A percentile compares a stretch with the other conserved stretches of the same genome.
Conservation (phyloP, 2,329 filamentous ascomycete genomes). For the Calonectria multiphialidica region DNA sequence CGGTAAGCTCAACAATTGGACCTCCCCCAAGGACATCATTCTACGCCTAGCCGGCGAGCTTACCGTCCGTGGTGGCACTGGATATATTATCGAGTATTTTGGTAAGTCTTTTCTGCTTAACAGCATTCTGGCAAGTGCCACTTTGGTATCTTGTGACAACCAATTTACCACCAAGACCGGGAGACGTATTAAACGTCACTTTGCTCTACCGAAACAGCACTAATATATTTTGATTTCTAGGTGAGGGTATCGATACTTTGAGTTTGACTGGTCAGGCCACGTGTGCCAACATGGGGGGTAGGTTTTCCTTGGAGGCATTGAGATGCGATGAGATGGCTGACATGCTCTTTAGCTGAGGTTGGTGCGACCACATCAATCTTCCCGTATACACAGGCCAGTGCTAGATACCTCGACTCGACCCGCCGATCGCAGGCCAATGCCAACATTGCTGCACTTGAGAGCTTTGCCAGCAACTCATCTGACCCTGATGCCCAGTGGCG, state of each 20-base stretch:
- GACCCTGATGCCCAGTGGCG: conserved; percentile 67
- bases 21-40: conserved; percentile 95
- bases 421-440: conserved; percentile 74
- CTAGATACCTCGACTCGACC: conserved; percentile 88
- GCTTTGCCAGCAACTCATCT: conserved; percentile 59
- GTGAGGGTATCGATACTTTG: conserved; percentile 77
- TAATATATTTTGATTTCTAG: neutral
- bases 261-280: conserved; percentile 96
- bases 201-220: neutral
- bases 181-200: neutral
- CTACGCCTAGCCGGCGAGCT: conserved; percentile 88
- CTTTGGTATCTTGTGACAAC: neutral
- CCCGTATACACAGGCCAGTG: conserved; percentile 87
- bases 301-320: neutral
- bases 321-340: neutral
- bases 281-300: conserved; percentile 82
- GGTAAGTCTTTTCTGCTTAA: conserved; percentile 59
- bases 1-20: conserved; percentile 89
- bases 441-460: conserved; percentile 72
- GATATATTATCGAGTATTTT: conserved; percentile 94
- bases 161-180: neutral
- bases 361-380: conserved; percentile 97
- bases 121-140: neutral
- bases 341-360: conserved; percentile 71
- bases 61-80: conserved; percentile 93